These are phyloP conservation scores for Suhomyces xylopsoci DNA, from an alignment of 805 yeast genomes.

Conservation along the genomic window DNA sequence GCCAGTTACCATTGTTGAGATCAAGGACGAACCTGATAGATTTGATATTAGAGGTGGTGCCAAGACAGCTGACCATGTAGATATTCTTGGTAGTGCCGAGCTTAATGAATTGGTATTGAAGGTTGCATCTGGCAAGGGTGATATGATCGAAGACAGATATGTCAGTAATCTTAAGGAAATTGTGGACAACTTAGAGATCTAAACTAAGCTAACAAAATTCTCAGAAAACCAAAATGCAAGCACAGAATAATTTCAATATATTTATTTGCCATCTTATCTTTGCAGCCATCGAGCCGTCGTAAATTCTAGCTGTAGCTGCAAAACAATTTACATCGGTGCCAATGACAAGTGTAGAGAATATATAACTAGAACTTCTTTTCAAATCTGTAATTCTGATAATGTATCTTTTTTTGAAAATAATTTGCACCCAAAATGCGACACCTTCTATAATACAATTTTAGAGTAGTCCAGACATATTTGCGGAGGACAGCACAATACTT, in stretches of 20 bases:
- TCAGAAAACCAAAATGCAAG: too few relatives aligned
- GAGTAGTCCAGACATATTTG: too few relatives aligned
- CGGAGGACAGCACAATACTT: too few relatives aligned
- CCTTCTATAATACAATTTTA: too few relatives aligned
- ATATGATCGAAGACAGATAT: slow-evolving; percentile 55
- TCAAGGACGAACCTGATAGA: slow-evolving; percentile 88
- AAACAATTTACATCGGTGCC: not conserved
- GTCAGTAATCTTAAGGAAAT: slow-evolving; percentile 62
- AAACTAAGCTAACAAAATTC: not conserved
- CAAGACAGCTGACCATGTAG: slow-evolving; percentile 96
- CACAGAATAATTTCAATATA: too few relatives aligned
- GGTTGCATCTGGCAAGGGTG: slow-evolving; percentile 81
- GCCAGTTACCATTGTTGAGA: slow-evolving; percentile 79
- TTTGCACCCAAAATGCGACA: not conserved
- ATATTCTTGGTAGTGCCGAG: slow-evolving; percentile 89
- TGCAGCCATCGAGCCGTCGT: not conserved
- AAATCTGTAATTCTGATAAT: too few relatives aligned
- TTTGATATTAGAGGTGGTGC: slow-evolving; percentile 97
- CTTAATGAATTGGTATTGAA: slow-evolving; percentile 79
- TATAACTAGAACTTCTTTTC: too few relatives aligned
- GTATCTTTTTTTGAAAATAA: too few relatives aligned
- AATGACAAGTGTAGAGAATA: too few relatives aligned
- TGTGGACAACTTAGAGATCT: slow-evolving; percentile 53
- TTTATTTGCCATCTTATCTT: too few relatives aligned
- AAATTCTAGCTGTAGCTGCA: not conserved